Conservation (phyloP, 2,329 filamentous ascomycete species). For the Remersonia thermophila region DNA sequence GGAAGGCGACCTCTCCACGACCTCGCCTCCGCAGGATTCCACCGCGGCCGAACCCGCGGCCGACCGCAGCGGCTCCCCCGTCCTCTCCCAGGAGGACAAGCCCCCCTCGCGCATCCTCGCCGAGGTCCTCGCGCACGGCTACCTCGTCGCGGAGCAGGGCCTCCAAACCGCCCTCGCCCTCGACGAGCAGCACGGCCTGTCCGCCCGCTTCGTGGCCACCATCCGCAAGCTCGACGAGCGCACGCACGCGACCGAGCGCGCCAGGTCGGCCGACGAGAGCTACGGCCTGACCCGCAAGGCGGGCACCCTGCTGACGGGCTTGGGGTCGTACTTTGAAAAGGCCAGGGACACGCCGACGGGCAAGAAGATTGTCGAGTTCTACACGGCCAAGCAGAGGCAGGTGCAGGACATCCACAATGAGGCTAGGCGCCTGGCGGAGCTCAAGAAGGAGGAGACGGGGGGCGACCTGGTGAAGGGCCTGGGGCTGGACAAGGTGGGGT, state of each 20-base stretch:
- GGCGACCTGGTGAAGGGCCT: conserved; percentile 47
- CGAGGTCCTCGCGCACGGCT: conserved; percentile 93
- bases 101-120: conserved; percentile 85
- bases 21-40: conserved; percentile 33
- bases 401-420: conserved; percentile 89
- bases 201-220: conserved; percentile 62
- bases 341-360: conserved; percentile 78
- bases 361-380: conserved; percentile 78
- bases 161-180: conserved; percentile 76
- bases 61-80: conserved; percentile 50
- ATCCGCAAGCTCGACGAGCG: conserved; percentile 69
- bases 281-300: conserved; percentile 73
- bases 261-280: conserved; percentile 69
- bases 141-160: conserved; percentile 62
- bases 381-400: conserved; percentile 72
- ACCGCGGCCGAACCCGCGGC: conserved; percentile 35
- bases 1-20: conserved; percentile 37
- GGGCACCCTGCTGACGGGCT: conserved; percentile 47
- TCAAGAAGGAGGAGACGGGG: conserved; percentile 61
- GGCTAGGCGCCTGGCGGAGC: conserved; percentile 72
- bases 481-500: conserved; percentile 44
- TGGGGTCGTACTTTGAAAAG: conserved; percentile 91
- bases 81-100: conserved; percentile 92
- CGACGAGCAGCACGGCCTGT: conserved; percentile 82
- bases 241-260: conserved; percentile 79